phyloP scores from a whole-genome alignment of 75 land plant genomes.

The Selaginella tamariscina region DNA sequence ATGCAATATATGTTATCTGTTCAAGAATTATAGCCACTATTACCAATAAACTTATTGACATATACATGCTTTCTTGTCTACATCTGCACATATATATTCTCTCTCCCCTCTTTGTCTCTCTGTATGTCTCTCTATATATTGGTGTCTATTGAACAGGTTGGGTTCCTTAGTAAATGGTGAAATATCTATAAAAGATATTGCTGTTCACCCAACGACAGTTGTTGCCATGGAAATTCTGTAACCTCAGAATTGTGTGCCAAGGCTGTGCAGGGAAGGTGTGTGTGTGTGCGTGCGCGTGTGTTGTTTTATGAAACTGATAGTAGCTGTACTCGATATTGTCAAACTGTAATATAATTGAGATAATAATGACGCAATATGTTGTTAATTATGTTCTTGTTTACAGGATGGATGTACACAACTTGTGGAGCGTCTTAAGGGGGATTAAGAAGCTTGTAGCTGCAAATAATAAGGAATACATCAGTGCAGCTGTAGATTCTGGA shows the following conservation, averaged over 20 bases:
- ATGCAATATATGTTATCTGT: too few species aligned
- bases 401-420: slow-evolving; percentile 28
- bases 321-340: too few species aligned
- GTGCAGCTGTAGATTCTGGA: slow-evolving; percentile 21
- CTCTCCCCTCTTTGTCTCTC: neutral
- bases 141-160: slow-evolving; percentile 16
- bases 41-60: too few species aligned
- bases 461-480: slow-evolving; percentile 13
- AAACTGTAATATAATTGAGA: too few species aligned
- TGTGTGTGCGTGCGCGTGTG: too few species aligned
- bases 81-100: too few species aligned
- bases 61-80: too few species aligned
- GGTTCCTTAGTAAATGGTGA: slow-evolving; percentile 17
- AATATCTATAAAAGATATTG: slow-evolving; percentile 18
- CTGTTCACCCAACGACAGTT: slow-evolving; percentile 26
- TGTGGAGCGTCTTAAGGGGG: slow-evolving; percentile 19
- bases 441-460: slow-evolving; percentile 17
- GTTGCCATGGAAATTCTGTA: slow-evolving; percentile 29
- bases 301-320: too few species aligned
- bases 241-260: slow-evolving; percentile 31
- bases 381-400: neutral
- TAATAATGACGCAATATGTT: too few species aligned
- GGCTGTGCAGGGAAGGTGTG: slow-evolving; percentile 23
- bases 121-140: neutral
- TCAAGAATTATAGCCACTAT: too few species aligned